phyloP scores from a whole-genome alignment of 768 basidiomycete genomes.

The Pulveroboletus sp. region DNA sequence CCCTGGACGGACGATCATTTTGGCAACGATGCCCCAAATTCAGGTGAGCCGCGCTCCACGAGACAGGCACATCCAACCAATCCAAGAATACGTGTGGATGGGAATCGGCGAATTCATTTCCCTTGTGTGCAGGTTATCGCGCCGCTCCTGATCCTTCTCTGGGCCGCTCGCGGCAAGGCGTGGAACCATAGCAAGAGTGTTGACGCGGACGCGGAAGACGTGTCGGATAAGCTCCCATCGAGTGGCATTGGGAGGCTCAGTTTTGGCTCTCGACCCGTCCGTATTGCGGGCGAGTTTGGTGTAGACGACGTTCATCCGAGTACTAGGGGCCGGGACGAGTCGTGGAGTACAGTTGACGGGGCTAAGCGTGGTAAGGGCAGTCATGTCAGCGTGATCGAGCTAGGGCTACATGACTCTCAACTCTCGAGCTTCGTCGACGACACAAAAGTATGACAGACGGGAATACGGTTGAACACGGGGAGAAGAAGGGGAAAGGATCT shows the following conservation, averaged over 20 bases:
- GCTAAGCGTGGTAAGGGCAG: not conserved
- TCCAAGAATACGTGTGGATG: not conserved
- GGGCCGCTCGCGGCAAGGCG: constrained; percentile 19
- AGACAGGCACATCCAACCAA: not conserved
- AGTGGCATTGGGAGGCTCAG: not conserved
- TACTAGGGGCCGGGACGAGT: constrained; percentile 1
- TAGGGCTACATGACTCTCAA: constrained; percentile 5
- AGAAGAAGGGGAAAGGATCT: not conserved
- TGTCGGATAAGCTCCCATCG: not conserved
- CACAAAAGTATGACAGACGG: not conserved
- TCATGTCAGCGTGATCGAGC: constrained; percentile 7
- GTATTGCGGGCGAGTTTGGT: not conserved
- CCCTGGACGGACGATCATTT: constrained; percentile 16
- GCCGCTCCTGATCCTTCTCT: constrained; percentile 24
- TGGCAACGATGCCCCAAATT: constrained; percentile 22
- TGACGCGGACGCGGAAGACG: not conserved
- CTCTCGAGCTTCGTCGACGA: constrained; percentile 5
- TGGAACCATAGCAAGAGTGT: constrained; percentile 7
- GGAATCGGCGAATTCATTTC: not conserved
- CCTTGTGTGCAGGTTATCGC: constrained; percentile 18
- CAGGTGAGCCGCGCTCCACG: constrained; percentile 11
- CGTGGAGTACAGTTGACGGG: constrained; percentile 8
- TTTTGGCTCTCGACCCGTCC: constrained; percentile 8
- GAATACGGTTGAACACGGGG: not conserved
- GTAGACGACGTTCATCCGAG: not conserved